Base-by-base conservation (phyloP, 208 protist species). In the Endotrypanum monterogeii region DNA sequence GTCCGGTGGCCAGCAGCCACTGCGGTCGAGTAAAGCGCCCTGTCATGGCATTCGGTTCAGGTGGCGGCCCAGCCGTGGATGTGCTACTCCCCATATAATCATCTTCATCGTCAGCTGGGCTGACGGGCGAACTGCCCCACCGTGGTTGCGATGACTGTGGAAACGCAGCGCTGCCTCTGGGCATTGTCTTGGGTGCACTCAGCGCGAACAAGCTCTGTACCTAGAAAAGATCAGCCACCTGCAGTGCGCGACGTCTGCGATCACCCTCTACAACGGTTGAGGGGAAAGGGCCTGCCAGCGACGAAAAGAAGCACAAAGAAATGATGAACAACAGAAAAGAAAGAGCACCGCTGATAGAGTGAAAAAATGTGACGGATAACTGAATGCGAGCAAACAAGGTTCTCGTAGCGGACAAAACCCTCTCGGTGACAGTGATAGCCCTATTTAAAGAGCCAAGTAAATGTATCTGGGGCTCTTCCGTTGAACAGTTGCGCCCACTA, bases 41-140 rank as follows among this genome's bases (percentile, higher is more conserved):
- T 3, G 88, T 94, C 56, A 76, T 84, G 11, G 65, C 63, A 11
- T 82, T 83, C 11, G 79, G 88, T 18, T 92, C 85, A 1, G 88
- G 85, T 54, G 86, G 88, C 3, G 92, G 92, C 14, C 92, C 92
- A 7, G 89, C 92, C 5, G 92, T 96, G 30, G 92, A 94, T 14
- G 88, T 92, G 76, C 89, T 94, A 60, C 89, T 96, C 55, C 87
- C 73, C 74, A 83, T 82, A 61, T 82, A 86, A 48, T 87, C 83
- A 28, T 88, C 83, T 56, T 83, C 85, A 30, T 89, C 76, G 37
- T 86, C 82, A 5, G 74, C 76, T 6, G 48, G 55, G 32, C 76
- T 81, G 18, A 73, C 63, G 23, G 76, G 73, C 55, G 76, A 76
- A n/a, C 56, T 62, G 70, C 39, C 50, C 30, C 71, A 76, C 14